Percentiles rank a stretch among this genome's conserved stretches.
These are phyloP conservation scores for Nakazawaea laoshanensis DNA, from an alignment of 805 yeast genomes.

Conservation along the genomic window DNA sequence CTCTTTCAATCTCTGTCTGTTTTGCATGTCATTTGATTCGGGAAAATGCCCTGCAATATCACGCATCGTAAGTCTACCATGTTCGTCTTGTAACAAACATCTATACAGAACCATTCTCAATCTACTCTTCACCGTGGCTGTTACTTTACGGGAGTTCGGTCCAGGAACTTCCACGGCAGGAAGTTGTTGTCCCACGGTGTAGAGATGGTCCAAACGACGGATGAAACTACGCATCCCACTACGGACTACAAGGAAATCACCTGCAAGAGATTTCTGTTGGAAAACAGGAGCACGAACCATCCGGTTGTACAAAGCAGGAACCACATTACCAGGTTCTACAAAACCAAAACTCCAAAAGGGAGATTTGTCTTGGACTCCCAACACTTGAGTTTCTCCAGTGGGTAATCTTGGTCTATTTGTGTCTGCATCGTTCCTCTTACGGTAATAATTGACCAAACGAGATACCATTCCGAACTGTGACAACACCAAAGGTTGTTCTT, in stretches of 20 bases:
- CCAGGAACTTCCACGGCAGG: conserved; percentile 97
- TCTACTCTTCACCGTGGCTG: conserved; percentile 85
- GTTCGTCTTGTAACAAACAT: conserved; percentile 66
- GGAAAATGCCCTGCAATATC: conserved; percentile 92
- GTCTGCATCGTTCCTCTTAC: conserved; percentile 78
- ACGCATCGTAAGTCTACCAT: conserved; percentile 69
- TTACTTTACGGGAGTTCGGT: conserved; percentile 93
- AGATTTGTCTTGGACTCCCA: conserved; percentile 93
- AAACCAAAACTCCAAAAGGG: conserved; percentile 99
- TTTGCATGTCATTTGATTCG: conserved; percentile 95
- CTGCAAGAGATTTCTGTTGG: conserved; percentile 67
- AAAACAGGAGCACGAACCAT: conserved; percentile 90
- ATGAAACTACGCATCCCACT: conserved; percentile 67
- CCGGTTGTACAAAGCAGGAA: conserved; percentile 88
- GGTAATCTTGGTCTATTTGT: conserved; percentile 78
- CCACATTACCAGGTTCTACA: conserved; percentile 89
- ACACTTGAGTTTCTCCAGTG: conserved; percentile 89
- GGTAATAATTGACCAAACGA: conserved; percentile 84
- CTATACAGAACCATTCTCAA: conserved; percentile 90
- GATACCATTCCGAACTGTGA: conserved; percentile 95
- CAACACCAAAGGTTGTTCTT: conserved; percentile 75
- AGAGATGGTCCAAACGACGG: conserved; percentile 61
- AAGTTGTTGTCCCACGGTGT: conserved; percentile 84
- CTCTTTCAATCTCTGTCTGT: conserved; percentile 89
- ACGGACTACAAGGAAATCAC: conserved; percentile 77